Evolutionary conservation across 257 asterid species (phyloP).

Genomic region (Ocimum tenuiflorum): DNA sequence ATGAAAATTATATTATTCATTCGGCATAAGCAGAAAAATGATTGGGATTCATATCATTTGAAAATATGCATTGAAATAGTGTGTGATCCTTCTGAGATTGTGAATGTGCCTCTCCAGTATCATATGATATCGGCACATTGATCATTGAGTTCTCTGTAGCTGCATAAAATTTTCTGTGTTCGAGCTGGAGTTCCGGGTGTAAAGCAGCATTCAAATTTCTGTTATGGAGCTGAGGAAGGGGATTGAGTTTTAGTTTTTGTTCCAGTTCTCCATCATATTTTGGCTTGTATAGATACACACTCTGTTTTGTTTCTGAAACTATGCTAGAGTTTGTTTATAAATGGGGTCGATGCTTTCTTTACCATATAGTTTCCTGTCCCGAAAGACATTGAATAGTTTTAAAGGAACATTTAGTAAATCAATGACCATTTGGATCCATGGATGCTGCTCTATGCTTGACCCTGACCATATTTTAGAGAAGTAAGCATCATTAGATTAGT

Average conservation of each 20-base stretch:
- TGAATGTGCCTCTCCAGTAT: neutral
- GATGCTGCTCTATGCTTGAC: neutral
- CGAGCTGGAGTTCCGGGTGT: slow-evolving; percentile 8
- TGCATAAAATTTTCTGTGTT: neutral
- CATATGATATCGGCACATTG: neutral
- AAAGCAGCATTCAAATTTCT: neutral
- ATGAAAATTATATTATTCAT: neutral
- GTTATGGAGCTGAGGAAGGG: neutral
- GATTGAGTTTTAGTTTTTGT: neutral
- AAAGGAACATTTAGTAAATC: neutral
- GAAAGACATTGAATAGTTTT: neutral
- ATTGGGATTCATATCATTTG: neutral
- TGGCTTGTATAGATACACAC: neutral
- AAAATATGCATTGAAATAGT: neutral
- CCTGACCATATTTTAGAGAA: neutral
- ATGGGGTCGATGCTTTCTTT: no score
- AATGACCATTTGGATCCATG: neutral
- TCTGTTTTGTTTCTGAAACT: neutral
- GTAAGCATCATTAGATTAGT: neutral
- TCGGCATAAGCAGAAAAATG: neutral
- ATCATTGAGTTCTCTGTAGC: neutral
- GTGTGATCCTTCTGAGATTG: neutral
- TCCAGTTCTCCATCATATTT: neutral
- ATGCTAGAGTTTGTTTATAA: neutral
- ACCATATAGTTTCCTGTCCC: neutral